A percentile compares a stretch with the other conserved stretches of the same genome.
These are phyloP conservation scores for Martensiomyces pterosporus DNA, from an alignment of 192 early-diverging fungal genomes.

Conservation along the genomic window DNA sequence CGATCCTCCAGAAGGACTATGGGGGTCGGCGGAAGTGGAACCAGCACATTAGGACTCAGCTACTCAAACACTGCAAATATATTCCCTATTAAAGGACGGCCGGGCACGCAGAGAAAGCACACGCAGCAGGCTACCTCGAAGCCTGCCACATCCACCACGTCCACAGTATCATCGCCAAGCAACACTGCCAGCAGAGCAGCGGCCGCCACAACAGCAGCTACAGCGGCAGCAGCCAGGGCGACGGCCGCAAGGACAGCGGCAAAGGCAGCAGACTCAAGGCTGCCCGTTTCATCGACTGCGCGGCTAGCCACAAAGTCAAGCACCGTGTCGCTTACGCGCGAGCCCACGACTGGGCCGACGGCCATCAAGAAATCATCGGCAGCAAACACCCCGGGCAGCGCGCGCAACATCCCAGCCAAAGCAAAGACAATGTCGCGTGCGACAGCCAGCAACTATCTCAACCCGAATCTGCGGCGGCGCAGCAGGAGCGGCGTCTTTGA, in stretches of 20 bases:
- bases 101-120: neutral
- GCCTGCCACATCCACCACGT: neutral
- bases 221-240: too few species aligned
- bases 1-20: slow-evolving; percentile 36
- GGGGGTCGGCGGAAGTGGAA: slow-evolving; percentile 49
- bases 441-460: slow-evolving; percentile 48
- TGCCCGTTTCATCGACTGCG: neutral
- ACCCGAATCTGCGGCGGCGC: slow-evolving; percentile 41
- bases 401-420: neutral
- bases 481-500: slow-evolving; percentile 49
- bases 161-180: neutral
- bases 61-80: slow-evolving; percentile 29
- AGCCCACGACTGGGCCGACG: neutral
- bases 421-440: slow-evolving; percentile 45
- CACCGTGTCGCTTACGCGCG: slow-evolving; percentile 5
- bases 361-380: neutral
- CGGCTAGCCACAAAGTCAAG: neutral
- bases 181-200: neutral
- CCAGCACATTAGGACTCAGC: slow-evolving; percentile 46
- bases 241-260: too few species aligned
- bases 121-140: neutral
- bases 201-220: neutral
- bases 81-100: slow-evolving; percentile 32
- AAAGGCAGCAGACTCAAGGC: neutral
- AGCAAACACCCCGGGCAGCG: neutral